These are phyloP conservation scores for Cokeromyces recurvatus DNA, from an alignment of 371 early-diverging fungal genomes.

Conservation along the genomic window DNA sequence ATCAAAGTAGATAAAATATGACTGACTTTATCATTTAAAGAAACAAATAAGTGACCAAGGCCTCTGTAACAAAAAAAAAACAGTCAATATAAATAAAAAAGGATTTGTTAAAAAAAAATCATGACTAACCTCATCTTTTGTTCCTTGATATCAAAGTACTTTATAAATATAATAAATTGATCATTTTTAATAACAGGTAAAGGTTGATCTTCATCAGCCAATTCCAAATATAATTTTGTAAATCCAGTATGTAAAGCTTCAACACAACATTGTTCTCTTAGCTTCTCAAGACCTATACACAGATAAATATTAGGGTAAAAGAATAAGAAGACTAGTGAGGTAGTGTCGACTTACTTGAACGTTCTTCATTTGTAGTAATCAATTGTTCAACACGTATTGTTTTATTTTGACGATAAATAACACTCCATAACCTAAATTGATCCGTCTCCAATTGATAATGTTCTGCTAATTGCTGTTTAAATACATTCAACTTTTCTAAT, in stretches of 20 bases:
- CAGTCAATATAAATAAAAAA: neutral
- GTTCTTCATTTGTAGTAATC: constrained; percentile 38
- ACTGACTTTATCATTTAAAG: constrained; percentile 51
- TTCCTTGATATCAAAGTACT: constrained; percentile 76
- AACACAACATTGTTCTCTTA: constrained; percentile 21
- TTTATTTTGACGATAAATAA: constrained; percentile 80
- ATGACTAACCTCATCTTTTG: constrained; percentile 52
- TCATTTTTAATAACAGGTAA: constrained; percentile 32
- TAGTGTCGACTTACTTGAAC: constrained; percentile 32
- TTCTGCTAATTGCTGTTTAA: constrained; percentile 51
- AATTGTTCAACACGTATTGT: constrained; percentile 78
- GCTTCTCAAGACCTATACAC: constrained; percentile 27
- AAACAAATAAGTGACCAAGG: constrained; percentile 61
- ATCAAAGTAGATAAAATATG: constrained; percentile 54
- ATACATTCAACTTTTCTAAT: constrained; percentile 50
- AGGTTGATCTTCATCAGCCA: constrained; percentile 21
- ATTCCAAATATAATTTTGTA: constrained; percentile 36
- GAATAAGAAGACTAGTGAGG: neutral
- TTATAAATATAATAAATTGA: constrained; percentile 65
- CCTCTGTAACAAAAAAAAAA: constrained; percentile 31
- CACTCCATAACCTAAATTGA: constrained; percentile 78
- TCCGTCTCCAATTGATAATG: constrained; percentile 47
- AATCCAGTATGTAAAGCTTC: constrained; percentile 16
- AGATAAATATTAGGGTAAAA: too few relatives aligned
- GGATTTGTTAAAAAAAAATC: neutral